These are phyloP conservation scores for Trichoderma endophyticum DNA, from an alignment of 2,329 filamentous ascomycete species.

Conservation along the genomic window DNA sequence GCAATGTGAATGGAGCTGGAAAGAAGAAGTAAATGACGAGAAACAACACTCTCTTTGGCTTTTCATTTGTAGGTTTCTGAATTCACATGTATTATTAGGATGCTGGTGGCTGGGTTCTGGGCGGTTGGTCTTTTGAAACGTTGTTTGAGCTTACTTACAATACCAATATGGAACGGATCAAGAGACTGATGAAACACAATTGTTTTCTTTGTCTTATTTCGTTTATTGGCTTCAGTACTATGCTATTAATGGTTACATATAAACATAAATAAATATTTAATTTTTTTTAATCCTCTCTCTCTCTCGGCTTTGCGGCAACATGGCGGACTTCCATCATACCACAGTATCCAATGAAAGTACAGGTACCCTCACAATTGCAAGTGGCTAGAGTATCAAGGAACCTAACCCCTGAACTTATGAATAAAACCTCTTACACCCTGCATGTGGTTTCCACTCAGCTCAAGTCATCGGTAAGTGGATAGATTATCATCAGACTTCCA, in stretches of 20 bases:
- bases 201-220: neutral
- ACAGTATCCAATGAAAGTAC: too few relatives aligned
- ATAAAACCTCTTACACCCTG: neutral
- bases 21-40: neutral
- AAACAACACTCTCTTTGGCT: neutral
- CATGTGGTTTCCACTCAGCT: neutral
- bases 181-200: neutral
- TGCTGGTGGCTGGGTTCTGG: neutral
- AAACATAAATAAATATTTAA: neutral
- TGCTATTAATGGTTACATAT: neutral
- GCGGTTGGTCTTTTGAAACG: neutral
- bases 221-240: too few relatives aligned
- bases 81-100: neutral
- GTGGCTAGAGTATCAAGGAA: neutral
- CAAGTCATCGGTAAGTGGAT: neutral
- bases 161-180: neutral
- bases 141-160: neutral
- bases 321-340: neutral
- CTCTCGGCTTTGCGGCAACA: neutral
- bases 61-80: neutral
- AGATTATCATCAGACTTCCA: neutral
- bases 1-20: slow-evolving; percentile 16
- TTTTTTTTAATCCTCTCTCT: neutral
- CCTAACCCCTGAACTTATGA: too few relatives aligned
- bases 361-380: neutral